These are phyloP conservation scores for Tubosaeta brunneosetosa DNA, from an alignment of 768 basidiomycete genomes.

Conservation along the genomic window DNA sequence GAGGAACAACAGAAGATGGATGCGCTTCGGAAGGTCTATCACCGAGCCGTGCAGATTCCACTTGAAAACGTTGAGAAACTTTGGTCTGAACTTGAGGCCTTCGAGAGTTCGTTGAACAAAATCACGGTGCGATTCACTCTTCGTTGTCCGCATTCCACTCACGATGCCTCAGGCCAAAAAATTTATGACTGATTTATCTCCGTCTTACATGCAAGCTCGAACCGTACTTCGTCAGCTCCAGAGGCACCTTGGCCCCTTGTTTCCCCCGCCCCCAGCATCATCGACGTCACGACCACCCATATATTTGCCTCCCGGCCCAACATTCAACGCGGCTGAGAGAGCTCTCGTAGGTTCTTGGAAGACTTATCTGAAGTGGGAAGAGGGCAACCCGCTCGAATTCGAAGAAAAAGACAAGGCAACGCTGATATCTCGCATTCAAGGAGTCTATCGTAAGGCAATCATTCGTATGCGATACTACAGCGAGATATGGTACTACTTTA, in stretches of 20 bases:
- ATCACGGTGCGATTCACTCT: slow-evolving; percentile 54
- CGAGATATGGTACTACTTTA: slow-evolving; percentile 77
- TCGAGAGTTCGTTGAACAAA: slow-evolving; percentile 85
- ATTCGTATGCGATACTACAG: slow-evolving; percentile 91
- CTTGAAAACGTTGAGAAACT: slow-evolving; percentile 88
- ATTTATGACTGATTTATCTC: slow-evolving; percentile 88
- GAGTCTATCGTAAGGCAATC: slow-evolving; percentile 81
- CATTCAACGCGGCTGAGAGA: slow-evolving; percentile 40
- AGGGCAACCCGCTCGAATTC: slow-evolving; percentile 88
- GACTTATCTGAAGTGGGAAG: slow-evolving; percentile 91
- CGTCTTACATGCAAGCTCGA: slow-evolving; percentile 93
- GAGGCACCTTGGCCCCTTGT: slow-evolving; percentile 60
- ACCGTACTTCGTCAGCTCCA: slow-evolving; percentile 80
- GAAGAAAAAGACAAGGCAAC: slow-evolving; percentile 69
- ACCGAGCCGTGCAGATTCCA: slow-evolving; percentile 91
- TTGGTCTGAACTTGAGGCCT: slow-evolving; percentile 92
- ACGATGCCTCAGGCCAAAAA: slow-evolving; percentile 71
- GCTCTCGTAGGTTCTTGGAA: too few relatives aligned
- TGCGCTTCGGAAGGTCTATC: slow-evolving; percentile 83
- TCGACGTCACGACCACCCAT: slow-evolving; percentile 39
- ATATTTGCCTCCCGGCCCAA: slow-evolving; percentile 66
- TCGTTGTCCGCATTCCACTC: neutral
- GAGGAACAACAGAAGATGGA: slow-evolving; percentile 97
- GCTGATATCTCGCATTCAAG: slow-evolving; percentile 66
- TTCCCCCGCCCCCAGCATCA: slow-evolving; percentile 45